Conservation (phyloP, 1,284 basidiomycete species). For the Limonomyces culmigenus region DNA sequence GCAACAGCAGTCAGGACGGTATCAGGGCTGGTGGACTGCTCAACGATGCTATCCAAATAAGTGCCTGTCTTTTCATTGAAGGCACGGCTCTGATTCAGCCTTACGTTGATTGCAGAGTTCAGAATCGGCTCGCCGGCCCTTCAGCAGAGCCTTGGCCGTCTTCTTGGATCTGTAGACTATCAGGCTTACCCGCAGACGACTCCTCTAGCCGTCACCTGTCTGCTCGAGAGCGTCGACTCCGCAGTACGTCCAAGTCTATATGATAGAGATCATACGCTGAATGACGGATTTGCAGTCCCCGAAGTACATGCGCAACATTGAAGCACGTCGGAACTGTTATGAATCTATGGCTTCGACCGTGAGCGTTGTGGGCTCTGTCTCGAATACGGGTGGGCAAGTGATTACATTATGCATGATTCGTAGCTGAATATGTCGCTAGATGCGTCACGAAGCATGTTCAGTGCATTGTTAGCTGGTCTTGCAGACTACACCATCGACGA, state of each 20-base stretch:
- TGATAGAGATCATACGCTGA: background rate
- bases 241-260: constrained; percentile 25
- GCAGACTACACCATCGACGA: constrained; percentile 88
- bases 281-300: constrained; percentile 20
- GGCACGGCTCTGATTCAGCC: constrained; percentile 5
- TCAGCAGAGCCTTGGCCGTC: constrained; percentile 64
- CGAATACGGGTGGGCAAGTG: too few species aligned
- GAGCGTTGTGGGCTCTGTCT: too few species aligned
- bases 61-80: constrained; percentile 14
- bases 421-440: too few species aligned
- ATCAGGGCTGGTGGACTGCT: constrained; percentile 52
- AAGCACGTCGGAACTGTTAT: constrained; percentile 57
- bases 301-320: constrained; percentile 31
- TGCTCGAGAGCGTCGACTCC: constrained; percentile 40
- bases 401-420: too few species aligned
- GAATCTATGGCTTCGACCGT: constrained; percentile 52
- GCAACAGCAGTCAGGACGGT: constrained; percentile 45
- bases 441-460: constrained; percentile 28
- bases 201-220: constrained; percentile 31
- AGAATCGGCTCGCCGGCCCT: constrained; percentile 31
- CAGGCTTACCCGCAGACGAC: constrained; percentile 33
- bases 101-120: constrained; percentile 55
- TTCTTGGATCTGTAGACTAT: constrained; percentile 66
- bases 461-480: constrained; percentile 47
- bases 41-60: constrained; percentile 51